Evolutionary conservation across 768 basidiomycete species (phyloP).

Genomic region (Russula sp.): DNA sequence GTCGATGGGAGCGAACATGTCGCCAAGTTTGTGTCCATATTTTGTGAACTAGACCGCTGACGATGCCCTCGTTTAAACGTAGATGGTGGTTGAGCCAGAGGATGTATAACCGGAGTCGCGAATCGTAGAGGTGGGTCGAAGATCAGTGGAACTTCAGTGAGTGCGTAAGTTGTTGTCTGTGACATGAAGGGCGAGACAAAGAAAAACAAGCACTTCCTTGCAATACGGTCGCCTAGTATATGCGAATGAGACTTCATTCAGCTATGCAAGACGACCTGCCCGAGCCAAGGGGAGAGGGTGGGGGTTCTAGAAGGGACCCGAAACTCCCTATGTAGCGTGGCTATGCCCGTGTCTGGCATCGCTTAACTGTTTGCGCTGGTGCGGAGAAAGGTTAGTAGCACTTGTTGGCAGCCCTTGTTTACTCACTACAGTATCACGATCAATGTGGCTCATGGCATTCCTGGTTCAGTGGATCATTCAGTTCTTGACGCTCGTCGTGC

Average conservation of each 20-base stretch:
- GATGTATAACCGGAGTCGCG: not conserved
- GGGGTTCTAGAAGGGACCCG: not conserved
- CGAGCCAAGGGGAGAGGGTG: not conserved
- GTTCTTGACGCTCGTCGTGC: not conserved
- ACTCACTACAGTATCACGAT: not conserved
- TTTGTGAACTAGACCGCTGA: not conserved
- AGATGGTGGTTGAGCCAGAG: not conserved
- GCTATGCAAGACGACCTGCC: not conserved
- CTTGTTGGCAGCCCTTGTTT: not conserved
- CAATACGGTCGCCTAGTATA: not conserved
- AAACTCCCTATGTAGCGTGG: not conserved
- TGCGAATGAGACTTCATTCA: not conserved
- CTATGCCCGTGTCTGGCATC: not conserved
- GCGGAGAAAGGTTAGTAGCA: not conserved
- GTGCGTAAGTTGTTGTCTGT: not conserved
- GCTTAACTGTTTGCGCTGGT: not conserved
- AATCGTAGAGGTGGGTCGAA: not conserved
- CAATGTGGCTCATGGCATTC: not conserved
- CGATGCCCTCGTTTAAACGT: constrained; percentile 9
- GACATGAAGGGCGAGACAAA: constrained; percentile 8
- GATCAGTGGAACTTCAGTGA: not conserved
- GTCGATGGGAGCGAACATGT: not conserved
- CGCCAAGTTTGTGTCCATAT: not conserved
- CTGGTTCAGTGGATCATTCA: not conserved
- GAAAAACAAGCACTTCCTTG: constrained; percentile 8